These are phyloP conservation scores for Hyphopichia wangnamkhiaoensis DNA, from an alignment of 1,139 yeast species.

Conservation along the genomic window DNA sequence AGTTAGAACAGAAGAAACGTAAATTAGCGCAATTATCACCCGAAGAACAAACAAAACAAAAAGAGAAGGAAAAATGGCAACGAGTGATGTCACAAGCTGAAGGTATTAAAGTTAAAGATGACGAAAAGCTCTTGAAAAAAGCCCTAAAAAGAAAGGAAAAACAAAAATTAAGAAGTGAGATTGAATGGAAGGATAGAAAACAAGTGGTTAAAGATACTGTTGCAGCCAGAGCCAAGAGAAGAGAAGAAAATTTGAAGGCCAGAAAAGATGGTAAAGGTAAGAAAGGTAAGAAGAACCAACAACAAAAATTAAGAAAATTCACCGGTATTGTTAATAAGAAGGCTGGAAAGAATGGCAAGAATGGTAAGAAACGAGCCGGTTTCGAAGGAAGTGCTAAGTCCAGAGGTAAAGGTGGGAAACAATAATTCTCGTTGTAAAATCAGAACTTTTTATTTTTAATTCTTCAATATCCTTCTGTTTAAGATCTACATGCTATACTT, in stretches of 20 bases:
- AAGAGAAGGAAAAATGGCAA: conserved; percentile 83
- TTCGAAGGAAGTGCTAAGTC: conserved; percentile 55
- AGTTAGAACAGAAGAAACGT: conserved; percentile 72
- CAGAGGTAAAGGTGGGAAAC: conserved; percentile 18
- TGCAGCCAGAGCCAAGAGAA: conserved; percentile 73
- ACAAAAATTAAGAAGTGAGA: conserved; percentile 75
- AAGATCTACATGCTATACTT: too few relatives aligned
- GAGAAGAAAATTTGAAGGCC: conserved; percentile 85
- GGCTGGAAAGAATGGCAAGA: conserved; percentile 17
- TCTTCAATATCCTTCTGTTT: too few relatives aligned
- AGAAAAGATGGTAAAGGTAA: conserved; percentile 81
- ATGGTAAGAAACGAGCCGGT: conserved; percentile 53
- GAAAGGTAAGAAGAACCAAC: conserved; percentile 55
- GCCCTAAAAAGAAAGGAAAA: conserved; percentile 83
- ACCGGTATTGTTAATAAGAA: conserved; percentile 52
- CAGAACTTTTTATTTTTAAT: too few relatives aligned
- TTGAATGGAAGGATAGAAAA: conserved; percentile 86
- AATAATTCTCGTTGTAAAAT: too few relatives aligned
- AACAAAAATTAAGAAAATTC: conserved; percentile 68
- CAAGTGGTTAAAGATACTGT: conserved; percentile 75
- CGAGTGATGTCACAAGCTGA: conserved; percentile 83
- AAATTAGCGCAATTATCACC: conserved; percentile 61
- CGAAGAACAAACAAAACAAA: conserved; percentile 59
- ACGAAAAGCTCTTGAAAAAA: conserved; percentile 82
- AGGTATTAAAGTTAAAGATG: conserved; percentile 85